A percentile compares a stretch with the other conserved stretches of the same genome.
phyloP scores from a whole-genome alignment of 192 early-diverging fungal genomes.

The Mortierella antarctica region DNA sequence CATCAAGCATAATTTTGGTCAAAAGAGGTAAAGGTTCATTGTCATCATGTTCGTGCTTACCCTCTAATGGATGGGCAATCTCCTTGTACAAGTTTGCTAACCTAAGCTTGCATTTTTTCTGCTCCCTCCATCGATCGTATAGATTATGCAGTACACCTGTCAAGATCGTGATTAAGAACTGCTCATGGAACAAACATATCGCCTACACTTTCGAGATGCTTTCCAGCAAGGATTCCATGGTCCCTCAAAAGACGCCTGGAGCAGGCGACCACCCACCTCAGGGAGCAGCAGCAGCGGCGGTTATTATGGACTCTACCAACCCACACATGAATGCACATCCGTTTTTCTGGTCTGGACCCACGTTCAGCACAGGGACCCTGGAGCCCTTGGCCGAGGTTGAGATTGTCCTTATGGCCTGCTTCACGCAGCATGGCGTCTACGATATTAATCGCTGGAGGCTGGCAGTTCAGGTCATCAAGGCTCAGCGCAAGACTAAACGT shows the following conservation, averaged over 20 bases:
- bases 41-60: background rate
- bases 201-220: slow-evolving; percentile 70
- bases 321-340: slow-evolving; percentile 36
- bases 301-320: slow-evolving; percentile 23
- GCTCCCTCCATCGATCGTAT: background rate
- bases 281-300: background rate
- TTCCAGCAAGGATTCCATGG: slow-evolving; percentile 39
- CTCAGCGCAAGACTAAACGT: slow-evolving; percentile 20
- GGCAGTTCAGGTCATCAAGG: slow-evolving; percentile 56
- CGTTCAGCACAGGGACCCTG: slow-evolving; percentile 64
- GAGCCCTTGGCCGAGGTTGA: slow-evolving; percentile 61
- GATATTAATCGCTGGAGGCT: slow-evolving; percentile 83
- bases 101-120: background rate
- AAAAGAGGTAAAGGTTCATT: slow-evolving; percentile 53
- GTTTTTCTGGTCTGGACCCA: slow-evolving; percentile 76
- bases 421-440: slow-evolving; percentile 73
- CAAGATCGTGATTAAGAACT: slow-evolving; percentile 70
- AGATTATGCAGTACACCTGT: slow-evolving; percentile 72
- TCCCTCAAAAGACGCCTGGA: slow-evolving; percentile 19
- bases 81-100: background rate
- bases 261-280: slow-evolving; percentile 20
- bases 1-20: slow-evolving; percentile 58
- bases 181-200: slow-evolving; percentile 73
- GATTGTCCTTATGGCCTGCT: slow-evolving; percentile 63
- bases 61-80: background rate